These are phyloP conservation scores for Gyromitra esculenta DNA, from an alignment of 2,329 filamentous ascomycete genomes.

Conservation along the genomic window DNA sequence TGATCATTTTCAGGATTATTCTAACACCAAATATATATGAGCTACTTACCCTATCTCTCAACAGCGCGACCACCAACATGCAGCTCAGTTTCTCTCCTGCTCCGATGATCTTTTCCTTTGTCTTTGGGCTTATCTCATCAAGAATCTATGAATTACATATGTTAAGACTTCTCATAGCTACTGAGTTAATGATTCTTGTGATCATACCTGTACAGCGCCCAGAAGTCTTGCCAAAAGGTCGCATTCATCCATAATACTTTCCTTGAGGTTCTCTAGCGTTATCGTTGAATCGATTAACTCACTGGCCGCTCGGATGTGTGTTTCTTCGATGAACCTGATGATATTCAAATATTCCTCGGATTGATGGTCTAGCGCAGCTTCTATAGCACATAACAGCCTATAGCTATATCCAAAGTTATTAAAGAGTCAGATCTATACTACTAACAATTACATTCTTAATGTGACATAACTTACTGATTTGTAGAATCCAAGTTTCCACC, in stretches of 20 bases:
- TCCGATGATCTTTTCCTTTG: slow-evolving; percentile 88
- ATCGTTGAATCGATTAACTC: slow-evolving; percentile 69
- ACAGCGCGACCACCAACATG: slow-evolving; percentile 83
- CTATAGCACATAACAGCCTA: slow-evolving; percentile 64
- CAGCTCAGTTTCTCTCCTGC: slow-evolving; percentile 97
- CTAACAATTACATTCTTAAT: slow-evolving; percentile 68
- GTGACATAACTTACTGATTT: slow-evolving; percentile 76
- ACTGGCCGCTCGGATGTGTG: slow-evolving; percentile 79
- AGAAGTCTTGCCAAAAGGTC: slow-evolving; percentile 79
- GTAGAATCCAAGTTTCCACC: slow-evolving; percentile 93
- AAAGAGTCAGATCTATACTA: background rate
- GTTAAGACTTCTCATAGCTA: background rate
- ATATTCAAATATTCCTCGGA: slow-evolving; percentile 64
- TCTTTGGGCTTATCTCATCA: slow-evolving; percentile 76
- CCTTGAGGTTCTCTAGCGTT: slow-evolving; percentile 69
- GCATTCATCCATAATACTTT: slow-evolving; percentile 80
- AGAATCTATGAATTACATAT: slow-evolving; percentile 62
- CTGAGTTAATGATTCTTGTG: background rate
- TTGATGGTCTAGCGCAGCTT: slow-evolving; percentile 63
- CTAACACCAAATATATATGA: background rate
- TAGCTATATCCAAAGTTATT: slow-evolving; percentile 27
- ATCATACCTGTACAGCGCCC: slow-evolving; percentile 67
- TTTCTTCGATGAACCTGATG: slow-evolving; percentile 80
- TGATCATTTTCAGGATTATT: slow-evolving; percentile 55
- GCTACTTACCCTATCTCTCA: slow-evolving; percentile 74